phyloP scores from a whole-genome alignment of 129 eudicot species.

The Pseudognaphalium luteoalbum region DNA sequence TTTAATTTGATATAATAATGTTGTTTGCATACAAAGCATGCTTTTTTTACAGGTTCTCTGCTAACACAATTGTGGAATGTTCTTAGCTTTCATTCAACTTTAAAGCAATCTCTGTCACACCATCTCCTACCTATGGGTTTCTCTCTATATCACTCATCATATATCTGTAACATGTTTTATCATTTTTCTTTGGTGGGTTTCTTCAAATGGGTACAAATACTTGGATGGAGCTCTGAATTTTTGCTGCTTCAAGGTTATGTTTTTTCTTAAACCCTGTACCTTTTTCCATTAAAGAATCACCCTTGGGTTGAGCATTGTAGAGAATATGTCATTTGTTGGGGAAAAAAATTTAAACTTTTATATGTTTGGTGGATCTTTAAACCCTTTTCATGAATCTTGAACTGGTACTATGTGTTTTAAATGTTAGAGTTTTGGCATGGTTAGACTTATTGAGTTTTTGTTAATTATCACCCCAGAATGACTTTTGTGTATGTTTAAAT shows the following conservation, averaged over 20 bases:
- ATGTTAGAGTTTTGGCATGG: no score
- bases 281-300: not conserved
- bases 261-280: not conserved
- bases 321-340: not conserved
- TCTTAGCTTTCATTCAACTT: slow-evolving; percentile 39
- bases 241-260: slow-evolving; percentile 9
- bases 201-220: not conserved
- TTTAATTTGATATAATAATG: not conserved
- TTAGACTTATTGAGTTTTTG: not conserved
- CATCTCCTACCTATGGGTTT: not conserved
- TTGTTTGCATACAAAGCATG: slow-evolving; percentile 26
- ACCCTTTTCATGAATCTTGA: not conserved
- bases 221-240: slow-evolving; percentile 17
- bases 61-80: slow-evolving; percentile 29
- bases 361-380: not conserved
- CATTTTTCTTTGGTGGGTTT: not conserved
- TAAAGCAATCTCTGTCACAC: slow-evolving; percentile 31
- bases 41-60: slow-evolving; percentile 13
- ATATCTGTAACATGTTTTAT: not conserved
- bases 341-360: not conserved
- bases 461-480: not conserved
- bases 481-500: not conserved
- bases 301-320: not conserved
- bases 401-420: no score
- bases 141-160: slow-evolving; percentile 5